Base-by-base conservation (phyloP, 2,329 filamentous ascomycete species). In the Tolypocladium endophyticum region DNA sequence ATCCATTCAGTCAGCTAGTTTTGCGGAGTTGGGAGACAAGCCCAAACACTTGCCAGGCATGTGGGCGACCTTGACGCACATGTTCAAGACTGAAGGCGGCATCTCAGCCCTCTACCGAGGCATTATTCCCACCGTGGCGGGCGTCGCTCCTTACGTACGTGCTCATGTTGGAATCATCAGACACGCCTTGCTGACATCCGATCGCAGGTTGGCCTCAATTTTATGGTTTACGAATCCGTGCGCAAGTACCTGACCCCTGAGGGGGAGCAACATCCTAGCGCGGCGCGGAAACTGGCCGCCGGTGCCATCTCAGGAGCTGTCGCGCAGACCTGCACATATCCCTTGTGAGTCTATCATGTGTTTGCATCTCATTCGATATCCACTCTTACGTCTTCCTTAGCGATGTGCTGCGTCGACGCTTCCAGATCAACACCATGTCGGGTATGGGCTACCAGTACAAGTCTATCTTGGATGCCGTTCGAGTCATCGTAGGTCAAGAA, bases 361-460 rank as follows among this genome's bases (percentile, higher is more conserved):
- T 39, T n/a, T 12, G 20, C 7, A 18, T 5, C 36, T n/a, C 8
- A 30, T n/a, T 35, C 0, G 1, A 14, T 16, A 0, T 1, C 30
- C 5, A 7, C 45, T 66, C 59, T 63, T 68, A 70, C 61, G 70
- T 36, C 57, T 18, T 12, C 23, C 6, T 55, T 11, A 94, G 90
- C 71, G 92, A 96, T 71, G 93, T 99, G 2, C 81, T 99, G 59
- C 89, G 94, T 38, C 87, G 94, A 61, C 85, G 94, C 57, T 99
- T 99, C 73, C 94, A 99, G 72, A 94, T 99, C 77, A 99, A 99
- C 76, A 97, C 94, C 58, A 99, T 99, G 94, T 91, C 89, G 55
- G 94, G 94, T 57, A 93, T 99, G 87, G 94, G 94, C 57, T 97
- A 97, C 75, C 86, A 93, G 72, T 99, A 99, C 78, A 92, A 89